phyloP scores from a whole-genome alignment of 2,329 filamentous ascomycete genomes.

The Fragosphaeria purpurea region DNA sequence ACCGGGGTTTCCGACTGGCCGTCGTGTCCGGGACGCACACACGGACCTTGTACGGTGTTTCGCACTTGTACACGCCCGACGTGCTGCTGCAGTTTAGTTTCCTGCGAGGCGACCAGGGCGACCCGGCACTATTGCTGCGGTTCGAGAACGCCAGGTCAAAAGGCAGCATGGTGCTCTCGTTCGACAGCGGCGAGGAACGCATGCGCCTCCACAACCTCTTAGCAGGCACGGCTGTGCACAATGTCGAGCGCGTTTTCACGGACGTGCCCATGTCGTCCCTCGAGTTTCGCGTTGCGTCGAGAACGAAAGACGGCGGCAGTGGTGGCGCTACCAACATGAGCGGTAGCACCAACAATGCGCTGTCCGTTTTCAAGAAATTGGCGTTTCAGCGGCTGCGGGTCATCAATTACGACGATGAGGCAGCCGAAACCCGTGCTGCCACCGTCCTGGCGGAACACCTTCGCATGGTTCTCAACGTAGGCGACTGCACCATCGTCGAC shows the following conservation, averaged over 20 bases:
- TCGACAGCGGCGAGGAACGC: conserved; percentile 62
- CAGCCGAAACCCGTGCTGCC: conserved; percentile 46
- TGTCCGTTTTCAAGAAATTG: conserved; percentile 39
- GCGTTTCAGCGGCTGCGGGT: conserved; percentile 60
- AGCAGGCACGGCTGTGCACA: conserved; percentile 58
- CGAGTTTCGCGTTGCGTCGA: conserved; percentile 16
- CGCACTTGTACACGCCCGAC: conserved; percentile 55
- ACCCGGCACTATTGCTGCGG: conserved; percentile 60
- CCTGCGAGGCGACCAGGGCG: conserved; percentile 59
- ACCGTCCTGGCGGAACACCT: conserved; percentile 70
- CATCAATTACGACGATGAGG: conserved; percentile 59
- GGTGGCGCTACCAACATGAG: conserved; percentile 41
- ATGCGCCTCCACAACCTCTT: conserved; percentile 62
- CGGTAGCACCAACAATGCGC: conserved; percentile 37
- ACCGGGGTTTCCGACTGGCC: conserved; percentile 70
- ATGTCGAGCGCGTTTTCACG: conserved; percentile 59
- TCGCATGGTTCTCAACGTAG: conserved; percentile 64
- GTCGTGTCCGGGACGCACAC: conserved; percentile 68
- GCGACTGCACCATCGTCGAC: conserved; percentile 70
- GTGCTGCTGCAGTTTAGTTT: conserved; percentile 70
- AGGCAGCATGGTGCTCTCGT: conserved; percentile 67
- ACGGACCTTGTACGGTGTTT: conserved; percentile 67
- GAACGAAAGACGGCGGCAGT: conserved; percentile 37
- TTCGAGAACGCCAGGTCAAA: conserved; percentile 56
- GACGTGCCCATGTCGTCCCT: conserved; percentile 59